phyloP scores from a whole-genome alignment of 2,329 filamentous ascomycete genomes.

The Alternaria alternata region DNA sequence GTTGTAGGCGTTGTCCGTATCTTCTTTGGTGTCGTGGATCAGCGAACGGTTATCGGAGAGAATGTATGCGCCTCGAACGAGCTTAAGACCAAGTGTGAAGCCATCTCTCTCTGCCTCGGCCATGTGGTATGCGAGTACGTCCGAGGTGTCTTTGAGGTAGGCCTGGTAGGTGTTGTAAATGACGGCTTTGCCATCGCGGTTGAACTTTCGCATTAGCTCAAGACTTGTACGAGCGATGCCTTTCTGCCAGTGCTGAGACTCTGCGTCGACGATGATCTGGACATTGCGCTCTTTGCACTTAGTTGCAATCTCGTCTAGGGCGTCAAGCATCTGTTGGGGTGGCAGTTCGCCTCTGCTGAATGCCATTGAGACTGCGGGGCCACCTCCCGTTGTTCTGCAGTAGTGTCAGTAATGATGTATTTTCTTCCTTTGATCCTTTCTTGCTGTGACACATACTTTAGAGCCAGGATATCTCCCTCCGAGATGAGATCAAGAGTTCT shows the following conservation, averaged over 20 bases:
- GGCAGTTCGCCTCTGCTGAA: conserved; percentile 48
- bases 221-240: conserved; percentile 65
- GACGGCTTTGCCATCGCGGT: conserved; percentile 57
- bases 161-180: conserved; percentile 74
- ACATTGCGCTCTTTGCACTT: conserved; percentile 52
- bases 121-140: conserved; percentile 56
- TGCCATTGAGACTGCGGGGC: conserved; percentile 51
- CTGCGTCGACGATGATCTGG: conserved; percentile 58
- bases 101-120: conserved; percentile 55
- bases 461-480: conserved; percentile 42
- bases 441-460: conserved; percentile 33
- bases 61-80: conserved; percentile 67
- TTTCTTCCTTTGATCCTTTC: not conserved
- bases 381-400: conserved; percentile 55
- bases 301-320: conserved; percentile 53
- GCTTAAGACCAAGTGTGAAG: conserved; percentile 64
- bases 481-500: conserved; percentile 42
- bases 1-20: conserved; percentile 72
- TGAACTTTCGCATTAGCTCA: conserved; percentile 61
- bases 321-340: conserved; percentile 55
- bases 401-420: conserved; percentile 16
- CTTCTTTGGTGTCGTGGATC: conserved; percentile 64
- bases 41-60: conserved; percentile 58
- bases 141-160: conserved; percentile 61
- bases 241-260: conserved; percentile 56